Base-by-base conservation (phyloP, 371 early-diverging fungal species). In the Apophysomyces variabilis region DNA sequence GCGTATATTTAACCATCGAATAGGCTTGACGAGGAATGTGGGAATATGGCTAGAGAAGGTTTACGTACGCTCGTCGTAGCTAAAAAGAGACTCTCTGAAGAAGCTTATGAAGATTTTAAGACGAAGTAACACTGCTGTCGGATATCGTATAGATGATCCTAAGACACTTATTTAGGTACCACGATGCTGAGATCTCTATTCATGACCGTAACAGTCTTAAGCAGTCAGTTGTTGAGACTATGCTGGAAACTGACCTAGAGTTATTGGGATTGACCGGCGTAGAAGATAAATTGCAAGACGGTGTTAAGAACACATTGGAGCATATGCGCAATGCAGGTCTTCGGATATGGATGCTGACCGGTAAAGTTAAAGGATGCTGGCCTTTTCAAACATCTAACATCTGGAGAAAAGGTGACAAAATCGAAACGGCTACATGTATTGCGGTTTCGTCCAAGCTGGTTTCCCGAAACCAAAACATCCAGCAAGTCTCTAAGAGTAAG, bases 341-440 rank as follows among this genome's bases (percentile, higher is more conserved):
- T 61, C 94, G 92, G 74, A 92, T 99, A 18, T 99, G 99, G 99
- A 99, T 99, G 99, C 84, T 99, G 61, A 99, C 99, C 0, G 87
- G 80, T 80, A 62, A 44, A 38, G 14, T 21, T 18, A 5, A 32
- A 44, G 16, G 14, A 35, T 14, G 14, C 37, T 58, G 14, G 9
- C 4, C 44, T 57, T 9, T 66, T 58, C 21, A 26, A 26, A 3
- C 1, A 26, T 26, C 32, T 26, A 26, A 26, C 32, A 26, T 26
- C 26, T 61, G 13, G 16, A 62, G 12, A 60, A 36, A 26, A 79
- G 99, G 99, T 35, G 99, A 99, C 78, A 99, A 99, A 73, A 94
- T 98, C 66, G 99, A 99, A 83, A 99, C 99, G 3, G 99, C 99
- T n/a, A 96, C 92, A 1, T 96, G 95, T 74, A 96, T 99, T 68